A percentile compares a stretch with the other conserved stretches of the same genome.
Conservation (phyloP, 2,329 filamentous ascomycete genomes). For the Rasamsonia emersonii region DNA sequence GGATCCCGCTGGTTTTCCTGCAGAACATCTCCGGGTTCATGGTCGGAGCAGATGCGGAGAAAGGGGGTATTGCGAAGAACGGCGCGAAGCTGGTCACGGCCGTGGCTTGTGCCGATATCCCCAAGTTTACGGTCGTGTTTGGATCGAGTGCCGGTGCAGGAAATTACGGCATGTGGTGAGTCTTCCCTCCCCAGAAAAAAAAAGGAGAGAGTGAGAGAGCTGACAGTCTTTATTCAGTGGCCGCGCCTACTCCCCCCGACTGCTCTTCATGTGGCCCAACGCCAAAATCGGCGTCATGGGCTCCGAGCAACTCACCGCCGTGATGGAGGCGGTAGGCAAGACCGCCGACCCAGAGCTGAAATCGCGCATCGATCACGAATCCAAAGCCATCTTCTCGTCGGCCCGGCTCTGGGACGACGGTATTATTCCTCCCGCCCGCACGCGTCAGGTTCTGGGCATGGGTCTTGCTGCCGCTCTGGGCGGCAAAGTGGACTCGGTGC, state of each 20-base stretch:
- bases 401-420: slow-evolving; percentile 88
- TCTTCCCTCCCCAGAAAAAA: slow-evolving; percentile 12
- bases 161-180: slow-evolving; percentile 92
- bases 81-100: slow-evolving; percentile 95
- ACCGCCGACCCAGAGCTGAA: slow-evolving; percentile 71
- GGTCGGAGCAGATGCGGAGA: slow-evolving; percentile 88
- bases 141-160: slow-evolving; percentile 87
- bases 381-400: slow-evolving; percentile 77
- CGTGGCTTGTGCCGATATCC: slow-evolving; percentile 86
- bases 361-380: slow-evolving; percentile 80
- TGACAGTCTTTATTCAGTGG: slow-evolving; percentile 45
- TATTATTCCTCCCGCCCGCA: slow-evolving; percentile 69
- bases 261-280: slow-evolving; percentile 96
- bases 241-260: slow-evolving; percentile 79
- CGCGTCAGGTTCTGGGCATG: slow-evolving; percentile 61
- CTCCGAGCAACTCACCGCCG: slow-evolving; percentile 76
- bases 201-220: slow-evolving; percentile 4
- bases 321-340: slow-evolving; percentile 92
- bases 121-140: slow-evolving; percentile 96
- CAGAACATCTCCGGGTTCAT: slow-evolving; percentile 99
- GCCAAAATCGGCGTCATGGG: slow-evolving; percentile 97
- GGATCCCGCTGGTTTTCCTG: slow-evolving; percentile 82
- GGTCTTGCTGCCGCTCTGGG: slow-evolving; percentile 64
- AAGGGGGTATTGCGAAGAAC: slow-evolving; percentile 94
- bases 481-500: slow-evolving; percentile 49